Conservation (phyloP, 345 rosid genomes). For the Populus deltoides region DNA sequence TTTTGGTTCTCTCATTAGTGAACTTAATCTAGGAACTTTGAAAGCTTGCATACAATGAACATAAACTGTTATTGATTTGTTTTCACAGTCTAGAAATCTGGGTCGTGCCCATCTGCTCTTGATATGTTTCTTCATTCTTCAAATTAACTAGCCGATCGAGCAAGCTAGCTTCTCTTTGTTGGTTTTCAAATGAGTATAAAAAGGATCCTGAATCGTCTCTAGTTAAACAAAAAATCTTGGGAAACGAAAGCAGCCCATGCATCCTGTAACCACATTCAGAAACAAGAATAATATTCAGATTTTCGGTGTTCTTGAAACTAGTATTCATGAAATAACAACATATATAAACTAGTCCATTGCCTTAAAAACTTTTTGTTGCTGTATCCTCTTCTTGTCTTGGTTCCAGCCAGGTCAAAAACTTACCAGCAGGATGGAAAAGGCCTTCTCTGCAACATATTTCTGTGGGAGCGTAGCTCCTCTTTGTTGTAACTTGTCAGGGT, state of each 20-base stretch:
- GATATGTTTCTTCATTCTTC: neutral
- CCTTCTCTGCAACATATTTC: constrained; percentile 67
- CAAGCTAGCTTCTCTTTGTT: neutral
- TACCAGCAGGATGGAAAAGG: constrained; percentile 84
- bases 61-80: neutral
- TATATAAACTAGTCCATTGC: neutral
- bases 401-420: neutral
- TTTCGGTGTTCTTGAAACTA: neutral
- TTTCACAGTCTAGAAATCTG: neutral
- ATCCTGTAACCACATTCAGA: constrained; percentile 39
- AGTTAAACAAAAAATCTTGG: constrained; percentile 44
- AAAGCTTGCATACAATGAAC: neutral
- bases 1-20: neutral
- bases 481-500: constrained; percentile 91
- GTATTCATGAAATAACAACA: neutral
- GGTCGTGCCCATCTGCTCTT: neutral
- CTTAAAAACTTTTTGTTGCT: neutral
- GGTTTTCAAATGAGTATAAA: neutral
- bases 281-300: neutral
- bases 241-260: constrained; percentile 69
- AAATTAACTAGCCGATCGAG: neutral
- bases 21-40: neutral
- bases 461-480: constrained; percentile 67
- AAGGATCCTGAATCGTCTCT: neutral
- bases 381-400: neutral